Evolutionary conservation across 192 early-diverging fungal genomes (phyloP), one percentile per base, ranked within the genome.

Genomic region (Linnemannia exigua): DNA sequence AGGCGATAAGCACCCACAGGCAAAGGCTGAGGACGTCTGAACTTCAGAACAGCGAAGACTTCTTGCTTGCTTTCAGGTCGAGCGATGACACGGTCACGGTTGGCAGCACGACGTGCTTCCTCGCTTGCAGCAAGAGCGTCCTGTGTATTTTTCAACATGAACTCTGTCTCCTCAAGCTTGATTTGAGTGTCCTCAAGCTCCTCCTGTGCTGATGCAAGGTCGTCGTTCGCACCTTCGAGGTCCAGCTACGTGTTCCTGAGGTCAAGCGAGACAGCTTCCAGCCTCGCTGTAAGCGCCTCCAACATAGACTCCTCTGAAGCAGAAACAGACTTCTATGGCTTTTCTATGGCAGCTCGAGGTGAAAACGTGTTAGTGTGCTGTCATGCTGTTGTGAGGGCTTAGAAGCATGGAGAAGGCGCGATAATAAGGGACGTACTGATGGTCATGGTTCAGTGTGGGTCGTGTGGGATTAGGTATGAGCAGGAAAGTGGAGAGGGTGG

Each of bases 201-300:
- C 3, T 50, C 61, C 66, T 80, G 79, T 52, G 72, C 46, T 4
- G 47, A 74, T 47, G 25, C 73, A 38, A 81, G 79, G 51, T 61
- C 73, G 17, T 75, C 73, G 35, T 75, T 70, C n/a, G 68, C 50
- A 44, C 46, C 74, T 67, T 20, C 47, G 68, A 81, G 79, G 52
- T 75, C 74, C 22, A 75, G 52, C 44, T 63, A 74, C 38, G 74
- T 75, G 68, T 63, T 81, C 67, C 74, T 81, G 73, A 81, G 74
- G 20, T 81, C 79, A 16, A 81, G 73, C n/a, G 68, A 81, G 79
- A 81, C 68, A 50, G 79, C 61, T 35, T 7, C 67, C 72, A 81
- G 79, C 79, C 70, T 75, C 67, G 8, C 68, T 46, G 63, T 48
- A 35, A 74, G 46, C 44, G 79, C 72, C 72, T 80, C 79, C 63